Evolutionary conservation across 2,329 filamentous ascomycete genomes (phyloP).

Genomic region (Leptographium radiaticola): DNA sequence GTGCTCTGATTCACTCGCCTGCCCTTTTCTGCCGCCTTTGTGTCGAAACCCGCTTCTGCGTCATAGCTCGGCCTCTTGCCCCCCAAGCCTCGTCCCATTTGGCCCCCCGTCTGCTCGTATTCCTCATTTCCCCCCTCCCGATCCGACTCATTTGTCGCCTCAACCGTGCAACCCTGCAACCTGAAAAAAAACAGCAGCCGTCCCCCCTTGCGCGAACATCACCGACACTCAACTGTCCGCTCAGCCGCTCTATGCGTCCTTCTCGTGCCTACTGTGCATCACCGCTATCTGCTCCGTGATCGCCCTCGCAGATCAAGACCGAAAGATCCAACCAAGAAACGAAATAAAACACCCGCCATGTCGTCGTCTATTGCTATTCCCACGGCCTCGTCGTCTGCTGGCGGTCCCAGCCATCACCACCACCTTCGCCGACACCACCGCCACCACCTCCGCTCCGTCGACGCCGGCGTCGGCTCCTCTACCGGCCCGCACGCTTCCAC

Average conservation of each 20-base stretch:
- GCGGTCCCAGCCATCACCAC: neutral
- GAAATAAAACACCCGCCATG: conserved; percentile 24
- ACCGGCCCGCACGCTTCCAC: conserved; percentile 3
- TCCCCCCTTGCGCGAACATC: neutral
- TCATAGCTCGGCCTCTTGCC: neutral
- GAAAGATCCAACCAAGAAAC: neutral
- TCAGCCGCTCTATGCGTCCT: neutral
- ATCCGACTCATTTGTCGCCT: neutral
- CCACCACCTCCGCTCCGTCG: neutral
- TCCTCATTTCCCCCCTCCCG: neutral
- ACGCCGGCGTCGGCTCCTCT: neutral
- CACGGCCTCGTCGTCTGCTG: conserved; percentile 15
- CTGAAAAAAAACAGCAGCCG: neutral
- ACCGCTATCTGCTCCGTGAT: neutral
- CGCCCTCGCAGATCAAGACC: neutral
- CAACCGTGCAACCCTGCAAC: too few species aligned
- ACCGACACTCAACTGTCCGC: neutral
- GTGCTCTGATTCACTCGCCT: neutral
- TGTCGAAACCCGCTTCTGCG: neutral
- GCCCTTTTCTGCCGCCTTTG: neutral
- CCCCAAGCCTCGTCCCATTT: neutral
- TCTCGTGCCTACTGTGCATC: neutral
- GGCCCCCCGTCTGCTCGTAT: neutral
- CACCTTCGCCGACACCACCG: conserved; percentile 2
- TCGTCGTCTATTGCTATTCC: conserved; percentile 61